Percentiles rank a stretch among this genome's conserved stretches.
Conservation (phyloP, 768 basidiomycete species). For the Mycena kentingensis region DNA sequence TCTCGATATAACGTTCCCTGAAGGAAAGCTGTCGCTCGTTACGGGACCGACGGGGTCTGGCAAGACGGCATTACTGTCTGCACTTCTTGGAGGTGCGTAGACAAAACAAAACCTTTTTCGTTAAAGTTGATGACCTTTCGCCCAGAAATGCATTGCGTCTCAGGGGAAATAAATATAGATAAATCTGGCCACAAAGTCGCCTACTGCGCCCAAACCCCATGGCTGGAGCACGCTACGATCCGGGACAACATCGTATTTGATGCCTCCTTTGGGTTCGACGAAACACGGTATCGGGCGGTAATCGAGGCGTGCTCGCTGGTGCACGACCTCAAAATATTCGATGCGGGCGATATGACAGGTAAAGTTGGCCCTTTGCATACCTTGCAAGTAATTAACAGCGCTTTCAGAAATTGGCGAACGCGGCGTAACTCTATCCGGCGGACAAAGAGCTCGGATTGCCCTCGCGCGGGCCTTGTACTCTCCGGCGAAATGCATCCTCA, state of each 20-base stretch:
- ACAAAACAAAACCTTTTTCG: slow-evolving; percentile 6
- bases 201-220: slow-evolving; percentile 69
- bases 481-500: slow-evolving; percentile 55
- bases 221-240: slow-evolving; percentile 82
- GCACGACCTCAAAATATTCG: slow-evolving; percentile 71
- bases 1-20: slow-evolving; percentile 58
- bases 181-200: slow-evolving; percentile 64
- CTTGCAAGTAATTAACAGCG: not conserved
- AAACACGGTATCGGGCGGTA: slow-evolving; percentile 63
- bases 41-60: slow-evolving; percentile 71
- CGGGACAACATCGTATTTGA: slow-evolving; percentile 82
- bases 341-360: slow-evolving; percentile 81
- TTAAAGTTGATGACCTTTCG: not conserved
- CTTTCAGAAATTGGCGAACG: slow-evolving; percentile 74
- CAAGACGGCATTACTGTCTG: slow-evolving; percentile 64
- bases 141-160: slow-evolving; percentile 60
- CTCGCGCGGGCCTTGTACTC: slow-evolving; percentile 84
- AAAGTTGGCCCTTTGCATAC: slow-evolving; percentile 7
- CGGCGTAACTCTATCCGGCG: slow-evolving; percentile 74
- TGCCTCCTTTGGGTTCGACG: slow-evolving; percentile 57
- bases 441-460: slow-evolving; percentile 72
- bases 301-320: slow-evolving; percentile 74
- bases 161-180: slow-evolving; percentile 55
- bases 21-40: slow-evolving; percentile 57
- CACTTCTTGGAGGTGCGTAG: slow-evolving; percentile 69